Conservation (phyloP, 345 rosid species). For the Bruguiera gymnorhiza region DNA sequence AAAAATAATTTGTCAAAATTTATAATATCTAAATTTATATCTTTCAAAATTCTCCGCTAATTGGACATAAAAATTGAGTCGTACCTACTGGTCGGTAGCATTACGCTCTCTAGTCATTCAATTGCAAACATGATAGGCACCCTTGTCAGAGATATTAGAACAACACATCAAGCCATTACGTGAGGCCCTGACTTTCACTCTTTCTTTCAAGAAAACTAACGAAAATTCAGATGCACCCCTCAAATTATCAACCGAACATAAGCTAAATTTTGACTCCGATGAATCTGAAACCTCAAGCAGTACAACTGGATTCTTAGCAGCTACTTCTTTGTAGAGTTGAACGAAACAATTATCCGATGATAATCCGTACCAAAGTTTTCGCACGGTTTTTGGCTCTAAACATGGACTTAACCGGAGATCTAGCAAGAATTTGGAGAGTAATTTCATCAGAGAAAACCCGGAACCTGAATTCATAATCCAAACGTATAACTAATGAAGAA, state of each 20-base stretch:
- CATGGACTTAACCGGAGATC: constrained; percentile 72
- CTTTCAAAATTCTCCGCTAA: too few species aligned
- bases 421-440: constrained; percentile 54
- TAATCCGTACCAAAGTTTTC: constrained; percentile 67
- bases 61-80: too few species aligned
- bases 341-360: constrained; percentile 56
- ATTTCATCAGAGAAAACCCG: constrained; percentile 65
- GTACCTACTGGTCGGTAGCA: too few species aligned
- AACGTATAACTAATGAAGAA: background rate
- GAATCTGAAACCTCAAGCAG: constrained; percentile 60
- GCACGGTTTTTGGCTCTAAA: constrained; percentile 64
- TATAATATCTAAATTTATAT: too few species aligned
- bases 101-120: constrained; percentile 69
- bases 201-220: constrained; percentile 60
- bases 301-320: constrained; percentile 47
- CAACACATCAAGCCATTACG: constrained; percentile 87
- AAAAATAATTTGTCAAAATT: too few species aligned
- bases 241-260: constrained; percentile 57
- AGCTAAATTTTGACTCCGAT: constrained; percentile 41
- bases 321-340: constrained; percentile 46
- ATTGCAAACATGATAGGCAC: constrained; percentile 74
- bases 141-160: constrained; percentile 75
- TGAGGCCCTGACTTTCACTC: constrained; percentile 74
- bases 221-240: constrained; percentile 71
- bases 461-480: constrained; percentile 31